These are phyloP conservation scores for Oryza brachyantha DNA, from an alignment of 176 grass and related monocot genomes.

Conservation along the genomic window DNA sequence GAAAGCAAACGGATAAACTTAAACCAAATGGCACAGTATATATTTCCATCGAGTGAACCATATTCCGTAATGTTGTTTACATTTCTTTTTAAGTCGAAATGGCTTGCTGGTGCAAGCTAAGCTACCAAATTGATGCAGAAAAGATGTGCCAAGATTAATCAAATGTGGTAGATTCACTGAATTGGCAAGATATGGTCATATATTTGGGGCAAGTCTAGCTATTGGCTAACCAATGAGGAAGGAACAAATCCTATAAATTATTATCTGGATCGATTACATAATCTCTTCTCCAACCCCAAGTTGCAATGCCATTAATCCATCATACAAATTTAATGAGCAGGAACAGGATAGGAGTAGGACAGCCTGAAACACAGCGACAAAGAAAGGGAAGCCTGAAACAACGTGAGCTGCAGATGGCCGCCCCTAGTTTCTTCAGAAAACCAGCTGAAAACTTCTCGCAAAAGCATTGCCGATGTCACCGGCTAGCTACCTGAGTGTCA, in stretches of 20 bases:
- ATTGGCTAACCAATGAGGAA: not conserved
- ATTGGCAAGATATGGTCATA: not conserved
- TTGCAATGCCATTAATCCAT: not conserved
- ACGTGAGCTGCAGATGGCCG: not conserved
- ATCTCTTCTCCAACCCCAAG: not conserved
- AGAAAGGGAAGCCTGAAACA: not conserved
- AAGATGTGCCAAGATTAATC: not conserved
- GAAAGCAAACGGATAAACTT: too few relatives aligned
- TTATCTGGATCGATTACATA: not conserved
- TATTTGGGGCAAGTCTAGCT: not conserved
- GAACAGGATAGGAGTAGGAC: not conserved
- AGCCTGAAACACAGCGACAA: not conserved
- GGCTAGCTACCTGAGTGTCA: not conserved
- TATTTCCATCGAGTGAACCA: not conserved
- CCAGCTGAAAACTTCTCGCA: not conserved
- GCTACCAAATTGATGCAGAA: not conserved
- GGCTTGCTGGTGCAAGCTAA: not conserved
- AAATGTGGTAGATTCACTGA: not conserved
- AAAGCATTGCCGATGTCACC: not conserved
- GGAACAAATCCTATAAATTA: not conserved
- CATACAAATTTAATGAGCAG: not conserved
- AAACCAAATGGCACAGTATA: not conserved
- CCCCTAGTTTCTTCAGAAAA: not conserved
- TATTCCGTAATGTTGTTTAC: not conserved
- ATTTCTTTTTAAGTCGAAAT: not conserved